Evolutionary conservation across 805 yeast genomes (phyloP).

Genomic region (Saturnispora serradocipensis): DNA sequence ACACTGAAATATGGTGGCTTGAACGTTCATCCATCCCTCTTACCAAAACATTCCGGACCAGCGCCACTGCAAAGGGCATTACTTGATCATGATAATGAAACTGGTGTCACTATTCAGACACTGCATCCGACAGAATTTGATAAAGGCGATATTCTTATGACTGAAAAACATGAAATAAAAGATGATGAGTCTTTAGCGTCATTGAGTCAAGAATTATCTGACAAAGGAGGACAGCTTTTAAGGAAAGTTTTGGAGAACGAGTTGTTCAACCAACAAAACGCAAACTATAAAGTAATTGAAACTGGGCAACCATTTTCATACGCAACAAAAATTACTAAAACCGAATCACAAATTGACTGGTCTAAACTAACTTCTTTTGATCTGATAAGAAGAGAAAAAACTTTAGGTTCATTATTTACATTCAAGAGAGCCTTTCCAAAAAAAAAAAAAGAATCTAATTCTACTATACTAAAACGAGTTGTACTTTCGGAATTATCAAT

Average conservation of each 20-base stretch:
- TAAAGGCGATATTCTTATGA: slow-evolving; percentile 59
- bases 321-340: slow-evolving; percentile 47
- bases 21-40: slow-evolving; percentile 86
- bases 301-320: slow-evolving; percentile 34
- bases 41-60: slow-evolving; percentile 79
- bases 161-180: slow-evolving; percentile 36
- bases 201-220: slow-evolving; percentile 45
- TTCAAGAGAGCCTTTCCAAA: slow-evolving; percentile 31
- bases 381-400: slow-evolving; percentile 36
- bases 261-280: slow-evolving; percentile 18
- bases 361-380: slow-evolving; percentile 24
- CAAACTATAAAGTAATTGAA: slow-evolving; percentile 12
- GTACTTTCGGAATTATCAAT: slow-evolving; percentile 34
- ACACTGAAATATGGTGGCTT: slow-evolving; percentile 55
- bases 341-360: slow-evolving; percentile 44
- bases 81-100: slow-evolving; percentile 45
- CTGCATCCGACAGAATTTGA: slow-evolving; percentile 85
- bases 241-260: slow-evolving; percentile 32
- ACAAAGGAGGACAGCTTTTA: slow-evolving; percentile 53
- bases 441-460: slow-evolving; percentile 4
- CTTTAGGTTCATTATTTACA: slow-evolving; percentile 50
- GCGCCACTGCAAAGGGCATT: slow-evolving; percentile 82
- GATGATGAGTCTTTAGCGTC: slow-evolving; percentile 35
- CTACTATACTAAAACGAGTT: slow-evolving; percentile 30
- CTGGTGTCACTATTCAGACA: slow-evolving; percentile 89